Evolutionary conservation across 2,329 filamentous ascomycete species (phyloP).

Genomic region (Aspergillus versicolor): DNA sequence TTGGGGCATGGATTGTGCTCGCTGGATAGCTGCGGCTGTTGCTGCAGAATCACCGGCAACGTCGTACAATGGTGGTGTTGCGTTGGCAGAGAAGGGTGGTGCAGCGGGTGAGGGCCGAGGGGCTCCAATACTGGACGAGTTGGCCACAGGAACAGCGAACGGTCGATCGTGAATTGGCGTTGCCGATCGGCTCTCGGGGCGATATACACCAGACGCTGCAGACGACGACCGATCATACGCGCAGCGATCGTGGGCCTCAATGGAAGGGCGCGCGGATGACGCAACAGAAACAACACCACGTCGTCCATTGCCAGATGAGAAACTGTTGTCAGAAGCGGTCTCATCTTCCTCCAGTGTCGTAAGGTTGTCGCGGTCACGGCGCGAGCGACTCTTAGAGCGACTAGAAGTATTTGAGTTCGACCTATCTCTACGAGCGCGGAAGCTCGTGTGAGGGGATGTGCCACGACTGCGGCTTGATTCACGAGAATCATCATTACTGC

Average conservation of each 20-base stretch:
- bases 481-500: constrained; percentile 35
- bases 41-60: constrained; percentile 41
- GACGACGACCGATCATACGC: constrained; percentile 39
- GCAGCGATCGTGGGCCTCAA: constrained; percentile 30
- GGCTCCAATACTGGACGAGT: constrained; percentile 38
- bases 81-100: constrained; percentile 52
- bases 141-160: constrained; percentile 26
- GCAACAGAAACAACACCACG: constrained; percentile 28
- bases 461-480: constrained; percentile 37
- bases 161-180: constrained; percentile 33
- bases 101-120: constrained; percentile 47
- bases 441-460: constrained; percentile 39
- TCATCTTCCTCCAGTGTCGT: constrained; percentile 51
- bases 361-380: constrained; percentile 56
- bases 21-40: constrained; percentile 20
- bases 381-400: constrained; percentile 55
- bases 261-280: constrained; percentile 39
- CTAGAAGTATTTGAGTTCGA: constrained; percentile 56
- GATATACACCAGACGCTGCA: constrained; percentile 38
- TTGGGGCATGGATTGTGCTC: constrained; percentile 25
- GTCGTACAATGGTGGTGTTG: constrained; percentile 54
- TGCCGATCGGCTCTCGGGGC: constrained; percentile 39
- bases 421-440: constrained; percentile 48
- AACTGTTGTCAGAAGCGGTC: constrained; percentile 30
- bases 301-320: constrained; percentile 26